Evolutionary conservation across 208 protist genomes (phyloP).

Genomic region (Endotrypanum monterogeii): DNA sequence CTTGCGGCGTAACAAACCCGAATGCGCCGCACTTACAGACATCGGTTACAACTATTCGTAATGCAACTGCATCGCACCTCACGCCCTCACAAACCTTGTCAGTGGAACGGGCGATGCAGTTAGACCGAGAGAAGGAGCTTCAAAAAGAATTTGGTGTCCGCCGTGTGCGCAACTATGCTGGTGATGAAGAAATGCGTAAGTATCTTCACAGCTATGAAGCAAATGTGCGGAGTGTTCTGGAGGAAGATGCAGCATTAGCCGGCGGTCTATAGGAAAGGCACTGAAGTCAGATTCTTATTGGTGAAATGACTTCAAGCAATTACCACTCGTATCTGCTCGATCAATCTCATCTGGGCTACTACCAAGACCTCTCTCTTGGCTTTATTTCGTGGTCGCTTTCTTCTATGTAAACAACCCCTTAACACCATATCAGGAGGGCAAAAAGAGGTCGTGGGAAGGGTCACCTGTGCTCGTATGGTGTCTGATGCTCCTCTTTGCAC

Average conservation of each 20-base stretch:
- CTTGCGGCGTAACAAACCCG: not conserved
- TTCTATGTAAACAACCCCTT: conserved; percentile 2
- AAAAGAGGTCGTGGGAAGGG: not conserved
- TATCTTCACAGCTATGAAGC: conserved; percentile 30
- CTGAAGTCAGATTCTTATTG: not conserved
- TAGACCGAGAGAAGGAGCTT: conserved; percentile 24
- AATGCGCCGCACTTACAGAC: not conserved
- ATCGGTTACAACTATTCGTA: not conserved
- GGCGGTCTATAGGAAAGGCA: not conserved
- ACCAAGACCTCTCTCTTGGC: not conserved
- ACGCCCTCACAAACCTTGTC: conserved; percentile 6
- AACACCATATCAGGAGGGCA: not conserved
- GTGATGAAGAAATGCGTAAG: conserved; percentile 34
- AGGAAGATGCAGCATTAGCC: conserved; percentile 1
- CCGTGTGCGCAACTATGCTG: conserved; percentile 31
- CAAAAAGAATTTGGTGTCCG: conserved; percentile 29
- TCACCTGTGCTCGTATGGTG: not conserved
- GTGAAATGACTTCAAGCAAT: not conserved
- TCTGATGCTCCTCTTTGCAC: not conserved
- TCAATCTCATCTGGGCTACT: not conserved
- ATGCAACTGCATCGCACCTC: not conserved
- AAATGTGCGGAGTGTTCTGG: conserved; percentile 22
- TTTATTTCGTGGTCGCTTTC: not conserved
- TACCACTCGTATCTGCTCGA: not conserved
- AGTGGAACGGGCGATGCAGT: conserved; percentile 31